Base-by-base conservation (phyloP, 2,329 filamentous ascomycete species). In the Fusarium oxysporum region DNA sequence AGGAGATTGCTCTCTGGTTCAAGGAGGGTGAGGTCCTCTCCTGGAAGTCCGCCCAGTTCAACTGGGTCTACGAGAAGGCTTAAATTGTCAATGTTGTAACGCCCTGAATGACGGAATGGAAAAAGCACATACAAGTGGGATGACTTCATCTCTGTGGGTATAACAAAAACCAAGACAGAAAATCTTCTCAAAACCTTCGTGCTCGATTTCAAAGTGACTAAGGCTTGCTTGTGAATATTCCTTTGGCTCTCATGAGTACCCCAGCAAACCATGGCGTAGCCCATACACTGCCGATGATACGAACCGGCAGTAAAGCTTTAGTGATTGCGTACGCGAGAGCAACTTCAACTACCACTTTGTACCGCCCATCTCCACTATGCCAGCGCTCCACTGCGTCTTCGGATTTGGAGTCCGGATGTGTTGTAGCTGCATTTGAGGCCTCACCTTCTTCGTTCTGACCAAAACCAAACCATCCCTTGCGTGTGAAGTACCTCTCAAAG, bases 1-100 rank as follows among this genome's bases (percentile, higher is more conserved):
- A 98, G 93, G 96, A 99, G 90, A 99, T 99, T 84, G 92, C 92
- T 81, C 92, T 98, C 83, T 99, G 96, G 96, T 99, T 99, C 93
- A 92, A 93, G 86, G 88, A 93, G 78, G 91, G 91, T 79, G 96
- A 98, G 86, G 83, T 97, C 82, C 86, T 94, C 86, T 89, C 83
- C 86, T 98, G 93, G 91, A 96, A 96, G 90, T 88, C 88, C 78
- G 88, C 93, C 83, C 90, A 93, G 87, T 90, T 93, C 86, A 91
- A 93, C 89, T 98, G 96, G 96, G 89, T 98, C 89, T 98, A 98
- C 89, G 96, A 99, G 93, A 96, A 97, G 90, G 79, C 86, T 74
- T 87, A 86, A 82, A 79, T 74, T 73, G 70, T 76, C 68, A 58
- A 68, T 41, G 63, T 71, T 69, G 45, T 71, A 70, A 72, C 65